These are phyloP conservation scores for Dothideomycetes sp. DNA, from an alignment of 2,329 filamentous ascomycete genomes.

Conservation along the genomic window DNA sequence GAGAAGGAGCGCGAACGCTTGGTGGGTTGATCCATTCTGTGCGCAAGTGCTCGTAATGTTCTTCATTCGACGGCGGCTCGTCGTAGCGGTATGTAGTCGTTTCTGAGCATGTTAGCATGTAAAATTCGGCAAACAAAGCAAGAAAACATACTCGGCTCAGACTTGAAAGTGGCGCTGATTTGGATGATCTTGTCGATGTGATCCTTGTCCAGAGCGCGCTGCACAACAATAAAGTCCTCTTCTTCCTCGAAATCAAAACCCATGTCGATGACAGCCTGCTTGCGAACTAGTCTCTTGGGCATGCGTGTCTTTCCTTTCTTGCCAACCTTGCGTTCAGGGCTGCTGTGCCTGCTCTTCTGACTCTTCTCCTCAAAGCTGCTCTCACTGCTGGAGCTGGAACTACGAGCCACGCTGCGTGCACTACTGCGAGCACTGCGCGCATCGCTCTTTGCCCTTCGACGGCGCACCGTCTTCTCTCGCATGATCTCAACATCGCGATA, in stretches of 20 bases:
- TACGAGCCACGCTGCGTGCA: constrained; percentile 16
- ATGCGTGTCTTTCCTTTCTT: constrained; percentile 82
- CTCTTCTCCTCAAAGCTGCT: constrained; percentile 34
- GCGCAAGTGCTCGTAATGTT: constrained; percentile 26
- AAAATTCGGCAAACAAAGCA: not conserved
- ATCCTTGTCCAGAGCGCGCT: constrained; percentile 75
- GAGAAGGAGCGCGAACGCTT: constrained; percentile 21
- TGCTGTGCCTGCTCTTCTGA: constrained; percentile 19
- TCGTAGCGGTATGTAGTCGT: constrained; percentile 30
- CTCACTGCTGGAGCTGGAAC: constrained; percentile 25
- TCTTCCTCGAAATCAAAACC: constrained; percentile 83
- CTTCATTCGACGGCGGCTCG: constrained; percentile 19
- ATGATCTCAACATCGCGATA: constrained; percentile 42
- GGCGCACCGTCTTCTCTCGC: constrained; percentile 34
- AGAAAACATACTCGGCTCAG: constrained; percentile 30
- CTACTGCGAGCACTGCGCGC: constrained; percentile 14
- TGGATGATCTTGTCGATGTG: constrained; percentile 87
- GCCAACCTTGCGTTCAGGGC: constrained; percentile 28
- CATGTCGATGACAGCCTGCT: constrained; percentile 70
- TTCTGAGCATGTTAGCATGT: constrained; percentile 19
- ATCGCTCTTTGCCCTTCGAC: constrained; percentile 19
- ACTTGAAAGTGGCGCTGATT: constrained; percentile 64
- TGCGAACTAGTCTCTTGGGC: constrained; percentile 69
- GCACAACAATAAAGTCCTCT: constrained; percentile 73
- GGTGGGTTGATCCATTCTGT: constrained; percentile 33